Evolutionary conservation across 352 stramenopile species (phyloP).

Genomic region (Globisporangium spiculum): DNA sequence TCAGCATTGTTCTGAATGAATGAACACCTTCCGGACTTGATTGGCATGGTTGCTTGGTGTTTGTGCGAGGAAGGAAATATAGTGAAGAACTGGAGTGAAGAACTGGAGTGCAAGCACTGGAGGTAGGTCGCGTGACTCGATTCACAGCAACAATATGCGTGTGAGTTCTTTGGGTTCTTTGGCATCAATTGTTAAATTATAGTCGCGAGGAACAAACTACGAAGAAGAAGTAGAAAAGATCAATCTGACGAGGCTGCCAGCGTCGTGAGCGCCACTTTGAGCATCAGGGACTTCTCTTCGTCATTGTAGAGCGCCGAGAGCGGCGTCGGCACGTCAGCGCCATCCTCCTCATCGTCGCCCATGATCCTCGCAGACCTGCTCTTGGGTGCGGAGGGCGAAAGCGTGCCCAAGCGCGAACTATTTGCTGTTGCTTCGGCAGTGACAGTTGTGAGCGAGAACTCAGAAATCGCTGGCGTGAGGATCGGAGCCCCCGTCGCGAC

Average conservation of each 20-base stretch:
- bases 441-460: background rate
- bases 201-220: background rate
- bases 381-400: background rate
- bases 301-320: slow-evolving; percentile 71
- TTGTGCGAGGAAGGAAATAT: background rate
- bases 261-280: slow-evolving; percentile 26
- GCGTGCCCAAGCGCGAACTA: background rate
- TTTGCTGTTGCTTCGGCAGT: background rate
- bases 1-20: background rate
- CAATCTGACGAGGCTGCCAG: background rate
- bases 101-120: background rate
- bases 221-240: background rate
- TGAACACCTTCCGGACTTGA: background rate
- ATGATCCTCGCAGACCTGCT: background rate
- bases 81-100: background rate
- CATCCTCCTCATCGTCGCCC: slow-evolving; percentile 3
- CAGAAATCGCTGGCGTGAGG: background rate
- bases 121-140: background rate
- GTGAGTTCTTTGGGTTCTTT: background rate
- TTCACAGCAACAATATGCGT: background rate
- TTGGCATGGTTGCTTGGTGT: background rate
- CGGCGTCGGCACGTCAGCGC: slow-evolving; percentile 53
- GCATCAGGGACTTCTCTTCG: slow-evolving; percentile 67
- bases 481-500: slow-evolving; percentile 8
- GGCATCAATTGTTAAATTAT: background rate